These are phyloP conservation scores for Hawksworthiomyces lignivorus DNA, from an alignment of 2,329 filamentous ascomycete genomes.

Conservation along the genomic window DNA sequence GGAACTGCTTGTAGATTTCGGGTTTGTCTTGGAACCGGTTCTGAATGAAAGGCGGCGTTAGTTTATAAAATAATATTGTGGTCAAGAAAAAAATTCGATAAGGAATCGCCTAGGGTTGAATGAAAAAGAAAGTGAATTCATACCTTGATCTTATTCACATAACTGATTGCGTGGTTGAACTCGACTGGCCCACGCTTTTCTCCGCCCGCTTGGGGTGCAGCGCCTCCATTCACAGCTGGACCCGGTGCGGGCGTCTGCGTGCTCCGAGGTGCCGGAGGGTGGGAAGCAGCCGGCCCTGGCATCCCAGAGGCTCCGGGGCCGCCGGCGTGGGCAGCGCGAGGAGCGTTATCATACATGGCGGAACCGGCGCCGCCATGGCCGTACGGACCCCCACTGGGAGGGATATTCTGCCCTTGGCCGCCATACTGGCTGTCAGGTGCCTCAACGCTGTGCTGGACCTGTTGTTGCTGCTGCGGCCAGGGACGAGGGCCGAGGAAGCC, in stretches of 20 bases:
- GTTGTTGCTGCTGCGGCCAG: constrained; percentile 37
- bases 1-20: constrained; percentile 98
- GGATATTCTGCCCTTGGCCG: constrained; percentile 44
- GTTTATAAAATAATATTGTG: no score
- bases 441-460: constrained; percentile 51
- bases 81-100: not conserved
- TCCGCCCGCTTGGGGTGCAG: constrained; percentile 51
- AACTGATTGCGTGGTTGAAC: constrained; percentile 98
- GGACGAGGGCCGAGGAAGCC: constrained; percentile 37
- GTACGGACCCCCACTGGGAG: constrained; percentile 26
- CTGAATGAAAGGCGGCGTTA: no score
- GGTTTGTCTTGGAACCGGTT: constrained; percentile 95
- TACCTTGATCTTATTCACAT: constrained; percentile 99
- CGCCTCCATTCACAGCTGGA: constrained; percentile 54
- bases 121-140: constrained; percentile 19
- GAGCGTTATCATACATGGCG: constrained; percentile 11
- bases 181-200: constrained; percentile 93
- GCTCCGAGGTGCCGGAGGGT: constrained; percentile 41
- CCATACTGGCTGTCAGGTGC: constrained; percentile 57
- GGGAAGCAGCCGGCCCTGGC: constrained; percentile 21
- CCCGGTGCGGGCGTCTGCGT: constrained; percentile 46
- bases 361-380: constrained; percentile 11
- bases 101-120: not conserved
- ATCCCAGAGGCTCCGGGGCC: constrained; percentile 6
- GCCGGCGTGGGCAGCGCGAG: constrained; percentile 5